Base-by-base conservation (phyloP, 805 yeast genomes). In the Candida jianshihensis region DNA sequence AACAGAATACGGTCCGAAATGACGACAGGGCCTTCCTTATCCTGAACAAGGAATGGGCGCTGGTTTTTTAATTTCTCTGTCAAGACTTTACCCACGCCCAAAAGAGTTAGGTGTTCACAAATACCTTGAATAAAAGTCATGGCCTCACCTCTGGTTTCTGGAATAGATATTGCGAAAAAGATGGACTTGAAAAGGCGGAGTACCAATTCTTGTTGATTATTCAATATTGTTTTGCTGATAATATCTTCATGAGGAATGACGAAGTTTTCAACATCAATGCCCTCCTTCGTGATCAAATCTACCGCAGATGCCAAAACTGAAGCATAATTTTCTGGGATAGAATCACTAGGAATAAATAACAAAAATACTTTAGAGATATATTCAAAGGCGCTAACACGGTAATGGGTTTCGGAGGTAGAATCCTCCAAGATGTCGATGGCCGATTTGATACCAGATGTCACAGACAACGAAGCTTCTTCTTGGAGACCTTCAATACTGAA, bases 371-470 rank as follows among this genome's bases (percentile, higher is more conserved):
- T 64, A 1, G 78, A 64, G 34, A 92, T 60, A 46, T 87, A 84
- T 32, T 75, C 69, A 67, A 75, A 90, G 0, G 97, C 92, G 48
- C 84, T 80, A 7, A 75, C 66, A 35, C 94, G 68, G 55, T 87
- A 86, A 44, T 81, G 84, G 6, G 68, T 56, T 43, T 80, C 64
- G 6, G 55, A 50, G 14, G 67, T 54, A 7, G 75, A 73, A 51
- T 86, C 89, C 39, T 81, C 83, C 35, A 92, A 59, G 9, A 90
- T 70, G 18, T 73, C 73, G 27, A 89, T 64, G 0, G 97, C 96
- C 4, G 90, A 73, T 26, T 75, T 71, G 5, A 90, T 67, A 19
- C 92, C 96, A 0, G 96, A 82, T 0, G 96, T 81, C 19, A 92
- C 67, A 1, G 92, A 79, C 21, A 92, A 68, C 2, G 89, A 81